phyloP scores from a whole-genome alignment of 2,329 filamentous ascomycete species.

The Teratosphaeria gauchensis region DNA sequence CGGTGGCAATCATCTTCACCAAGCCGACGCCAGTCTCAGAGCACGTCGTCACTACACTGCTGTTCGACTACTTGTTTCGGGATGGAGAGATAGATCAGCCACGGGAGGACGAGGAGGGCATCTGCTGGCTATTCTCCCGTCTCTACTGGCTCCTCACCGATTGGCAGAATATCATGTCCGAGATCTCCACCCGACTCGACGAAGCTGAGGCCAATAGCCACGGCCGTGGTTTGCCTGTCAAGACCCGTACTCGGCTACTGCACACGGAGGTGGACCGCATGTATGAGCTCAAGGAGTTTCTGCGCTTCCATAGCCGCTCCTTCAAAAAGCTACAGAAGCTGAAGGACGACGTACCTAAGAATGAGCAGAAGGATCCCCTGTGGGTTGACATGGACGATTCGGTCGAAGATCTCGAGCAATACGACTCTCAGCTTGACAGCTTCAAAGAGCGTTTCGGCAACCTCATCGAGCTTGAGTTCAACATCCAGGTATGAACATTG shows the following conservation, averaged over 20 bases:
- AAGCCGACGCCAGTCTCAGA: constrained; percentile 21
- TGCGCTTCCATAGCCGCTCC: constrained; percentile 25
- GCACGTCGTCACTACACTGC: constrained; percentile 22
- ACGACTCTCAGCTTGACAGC: constrained; percentile 23
- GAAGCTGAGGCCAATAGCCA: constrained; percentile 28
- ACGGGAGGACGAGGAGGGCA: constrained; percentile 25
- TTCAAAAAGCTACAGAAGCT: constrained; percentile 28
- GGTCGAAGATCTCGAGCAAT: constrained; percentile 28
- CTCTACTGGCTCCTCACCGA: constrained; percentile 27
- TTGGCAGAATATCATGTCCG: constrained; percentile 30
- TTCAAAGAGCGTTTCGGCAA: constrained; percentile 30
- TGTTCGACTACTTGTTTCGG: constrained; percentile 24
- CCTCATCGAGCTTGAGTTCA: constrained; percentile 31
- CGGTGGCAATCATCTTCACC: constrained; percentile 27
- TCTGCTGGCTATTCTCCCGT: constrained; percentile 27
- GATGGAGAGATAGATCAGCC: constrained; percentile 24
- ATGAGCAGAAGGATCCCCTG: constrained; percentile 23
- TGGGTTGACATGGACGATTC: constrained; percentile 28
- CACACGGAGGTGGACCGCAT: constrained; percentile 27
- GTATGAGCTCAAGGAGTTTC: constrained; percentile 28
- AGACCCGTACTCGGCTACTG: constrained; percentile 22
- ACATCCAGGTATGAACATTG: constrained; percentile 5
- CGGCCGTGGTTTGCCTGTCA: constrained; percentile 25
- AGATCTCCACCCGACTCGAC: constrained; percentile 24
- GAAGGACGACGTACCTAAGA: constrained; percentile 19